A percentile compares a stretch with the other conserved stretches of the same genome.
Evolutionary conservation across 495 filamentous ascomycete species (phyloP).

Genomic region (Neurospora sp.): DNA sequence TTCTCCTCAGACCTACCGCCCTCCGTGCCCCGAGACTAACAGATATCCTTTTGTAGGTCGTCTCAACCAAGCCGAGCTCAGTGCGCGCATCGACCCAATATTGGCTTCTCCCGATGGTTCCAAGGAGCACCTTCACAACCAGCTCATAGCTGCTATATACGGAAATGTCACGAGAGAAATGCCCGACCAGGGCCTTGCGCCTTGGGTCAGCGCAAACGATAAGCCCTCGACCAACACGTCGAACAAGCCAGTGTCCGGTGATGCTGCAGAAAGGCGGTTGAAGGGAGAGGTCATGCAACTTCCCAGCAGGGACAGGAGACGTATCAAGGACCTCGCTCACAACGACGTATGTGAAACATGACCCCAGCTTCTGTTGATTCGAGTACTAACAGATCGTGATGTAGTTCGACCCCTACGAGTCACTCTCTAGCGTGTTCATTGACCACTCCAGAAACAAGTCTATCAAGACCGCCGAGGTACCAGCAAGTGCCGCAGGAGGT

Average conservation of each 20-base stretch:
- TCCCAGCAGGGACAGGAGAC: slow-evolving; percentile 70
- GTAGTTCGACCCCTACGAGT: slow-evolving; percentile 59
- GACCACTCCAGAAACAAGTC: slow-evolving; percentile 63
- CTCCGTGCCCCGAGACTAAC: slow-evolving; percentile 1
- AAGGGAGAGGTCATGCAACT: slow-evolving; percentile 95
- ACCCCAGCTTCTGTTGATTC: background rate
- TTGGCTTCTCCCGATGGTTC: slow-evolving; percentile 60
- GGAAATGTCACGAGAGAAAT: slow-evolving; percentile 80
- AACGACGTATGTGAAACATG: slow-evolving; percentile 36
- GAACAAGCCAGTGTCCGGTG: slow-evolving; percentile 70
- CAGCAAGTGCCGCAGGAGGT: slow-evolving; percentile 67
- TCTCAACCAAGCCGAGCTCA: slow-evolving; percentile 76
- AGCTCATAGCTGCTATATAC: slow-evolving; percentile 74
- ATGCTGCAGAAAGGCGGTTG: slow-evolving; percentile 80
- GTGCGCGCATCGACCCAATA: slow-evolving; percentile 58
- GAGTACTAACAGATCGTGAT: slow-evolving; percentile 8
- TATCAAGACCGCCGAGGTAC: slow-evolving; percentile 53
- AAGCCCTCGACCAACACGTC: slow-evolving; percentile 69
- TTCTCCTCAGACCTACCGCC: slow-evolving; percentile 3
- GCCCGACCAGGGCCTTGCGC: slow-evolving; percentile 84
- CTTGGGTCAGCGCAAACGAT: slow-evolving; percentile 92
- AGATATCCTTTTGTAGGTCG: slow-evolving; percentile 43
- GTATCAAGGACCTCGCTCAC: slow-evolving; percentile 65
- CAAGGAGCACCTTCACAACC: slow-evolving; percentile 80
- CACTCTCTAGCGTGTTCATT: slow-evolving; percentile 50